phyloP scores from a whole-genome alignment of 2,329 filamentous ascomycete genomes.

The Hawksworthiomyces lignivorus region DNA sequence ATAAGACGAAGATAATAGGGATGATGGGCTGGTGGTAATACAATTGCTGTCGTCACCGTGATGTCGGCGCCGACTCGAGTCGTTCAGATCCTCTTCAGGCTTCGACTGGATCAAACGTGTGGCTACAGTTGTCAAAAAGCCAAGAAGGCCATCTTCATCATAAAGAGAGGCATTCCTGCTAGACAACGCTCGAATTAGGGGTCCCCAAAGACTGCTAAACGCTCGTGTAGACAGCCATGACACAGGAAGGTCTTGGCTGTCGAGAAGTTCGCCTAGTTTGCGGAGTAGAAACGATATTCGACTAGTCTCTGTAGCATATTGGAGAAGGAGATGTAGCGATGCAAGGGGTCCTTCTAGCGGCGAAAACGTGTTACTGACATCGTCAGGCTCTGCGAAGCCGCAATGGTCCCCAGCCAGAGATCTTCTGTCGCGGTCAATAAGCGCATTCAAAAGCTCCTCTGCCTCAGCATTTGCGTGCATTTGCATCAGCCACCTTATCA shows the following conservation, averaged over 20 bases:
- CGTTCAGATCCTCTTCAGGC: neutral
- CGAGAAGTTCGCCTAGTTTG: slow-evolving; percentile 29
- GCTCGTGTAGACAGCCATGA: slow-evolving; percentile 37
- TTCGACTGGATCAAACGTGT: neutral
- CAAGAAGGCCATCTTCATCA: slow-evolving; percentile 25
- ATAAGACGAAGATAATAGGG: slow-evolving; percentile 15
- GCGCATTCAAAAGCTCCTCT: slow-evolving; percentile 30
- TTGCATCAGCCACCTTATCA: slow-evolving; percentile 35
- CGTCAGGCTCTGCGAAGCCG: neutral
- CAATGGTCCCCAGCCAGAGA: neutral
- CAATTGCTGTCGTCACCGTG: neutral
- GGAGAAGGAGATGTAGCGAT: slow-evolving; percentile 16
- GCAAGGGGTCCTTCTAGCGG: slow-evolving; percentile 19
- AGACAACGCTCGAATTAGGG: slow-evolving; percentile 28
- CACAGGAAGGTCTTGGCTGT: slow-evolving; percentile 26
- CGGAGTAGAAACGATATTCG: slow-evolving; percentile 28
- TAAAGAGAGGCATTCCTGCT: slow-evolving; percentile 14
- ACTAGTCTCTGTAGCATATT: slow-evolving; percentile 24
- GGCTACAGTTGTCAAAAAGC: slow-evolving; percentile 25
- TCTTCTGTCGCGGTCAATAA: slow-evolving; percentile 16
- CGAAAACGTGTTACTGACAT: slow-evolving; percentile 21
- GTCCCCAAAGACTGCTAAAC: slow-evolving; percentile 34
- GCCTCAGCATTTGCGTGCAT: slow-evolving; percentile 31
- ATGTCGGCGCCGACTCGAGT: neutral
- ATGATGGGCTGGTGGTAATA: neutral